phyloP scores from a whole-genome alignment of 1,284 basidiomycete species.

The Cryptococcus neoformans region DNA sequence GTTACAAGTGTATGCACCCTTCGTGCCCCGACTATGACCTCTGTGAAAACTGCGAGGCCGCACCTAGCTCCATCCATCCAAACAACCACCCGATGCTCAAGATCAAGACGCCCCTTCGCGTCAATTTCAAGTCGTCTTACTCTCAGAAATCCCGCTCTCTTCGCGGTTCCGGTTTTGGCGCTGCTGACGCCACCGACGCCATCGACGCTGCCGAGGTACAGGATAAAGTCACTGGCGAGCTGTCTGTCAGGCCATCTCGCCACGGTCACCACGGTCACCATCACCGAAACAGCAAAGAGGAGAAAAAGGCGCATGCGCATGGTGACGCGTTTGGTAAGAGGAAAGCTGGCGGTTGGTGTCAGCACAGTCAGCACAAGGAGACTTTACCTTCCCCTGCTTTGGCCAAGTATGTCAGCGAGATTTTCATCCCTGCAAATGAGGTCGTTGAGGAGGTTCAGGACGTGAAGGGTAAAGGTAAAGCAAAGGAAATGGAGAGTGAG shows the following conservation, averaged over 20 bases:
- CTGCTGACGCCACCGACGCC: constrained; percentile 2
- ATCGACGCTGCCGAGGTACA: constrained; percentile 6
- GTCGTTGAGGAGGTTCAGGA: not conserved
- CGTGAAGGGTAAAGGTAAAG: not conserved
- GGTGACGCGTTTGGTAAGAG: constrained; percentile 21
- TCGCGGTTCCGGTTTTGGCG: not conserved
- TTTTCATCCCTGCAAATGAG: not conserved
- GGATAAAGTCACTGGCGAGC: no score
- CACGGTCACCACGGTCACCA: not conserved
- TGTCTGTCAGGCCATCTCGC: not conserved
- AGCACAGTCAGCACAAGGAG: constrained; percentile 6
- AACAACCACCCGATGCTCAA: constrained; percentile 73
- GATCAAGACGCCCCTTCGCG: constrained; percentile 55
- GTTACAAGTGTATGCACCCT: constrained; percentile 67
- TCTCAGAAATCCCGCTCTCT: constrained; percentile 4
- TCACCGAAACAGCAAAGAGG: not conserved
- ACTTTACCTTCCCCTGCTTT: not conserved
- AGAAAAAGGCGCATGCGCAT: constrained; percentile 2
- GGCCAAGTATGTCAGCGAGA: not conserved
- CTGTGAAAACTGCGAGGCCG: constrained; percentile 74
- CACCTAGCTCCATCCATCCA: constrained; percentile 73
- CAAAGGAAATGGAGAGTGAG: not conserved
- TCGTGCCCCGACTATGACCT: constrained; percentile 79
- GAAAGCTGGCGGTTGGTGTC: constrained; percentile 14
- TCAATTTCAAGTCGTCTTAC: constrained; percentile 31